Percentiles rank a stretch among this genome's conserved stretches.
Conservation (phyloP, 441 rosid species). For the Adansonia madagascariensis region DNA sequence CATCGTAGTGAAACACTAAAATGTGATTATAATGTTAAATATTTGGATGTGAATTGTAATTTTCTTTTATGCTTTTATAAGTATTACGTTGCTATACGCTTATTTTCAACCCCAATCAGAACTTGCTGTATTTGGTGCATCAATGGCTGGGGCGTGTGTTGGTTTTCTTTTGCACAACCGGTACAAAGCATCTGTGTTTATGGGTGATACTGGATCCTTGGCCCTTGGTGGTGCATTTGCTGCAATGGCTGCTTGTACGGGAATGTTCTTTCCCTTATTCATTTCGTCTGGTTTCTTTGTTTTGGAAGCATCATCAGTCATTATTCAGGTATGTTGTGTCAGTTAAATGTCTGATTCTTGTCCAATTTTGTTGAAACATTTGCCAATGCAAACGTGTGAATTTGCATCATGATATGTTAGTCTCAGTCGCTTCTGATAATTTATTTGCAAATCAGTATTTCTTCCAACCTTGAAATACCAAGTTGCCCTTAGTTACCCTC, state of each 20-base stretch:
- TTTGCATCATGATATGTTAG: background rate
- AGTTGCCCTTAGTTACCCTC: background rate
- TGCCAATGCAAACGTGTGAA: background rate
- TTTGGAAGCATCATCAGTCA: slow-evolving; percentile 63
- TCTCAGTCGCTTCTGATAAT: background rate
- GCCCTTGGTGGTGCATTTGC: slow-evolving; percentile 94
- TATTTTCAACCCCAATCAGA: slow-evolving; percentile 44
- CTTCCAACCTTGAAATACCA: background rate
- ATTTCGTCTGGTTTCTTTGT: slow-evolving; percentile 78
- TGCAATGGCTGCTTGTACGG: slow-evolving; percentile 93
- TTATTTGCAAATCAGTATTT: background rate
- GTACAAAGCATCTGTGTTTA: slow-evolving; percentile 77
- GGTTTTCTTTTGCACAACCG: slow-evolving; percentile 88
- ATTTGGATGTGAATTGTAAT: background rate
- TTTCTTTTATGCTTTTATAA: background rate
- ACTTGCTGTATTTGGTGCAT: slow-evolving; percentile 83
- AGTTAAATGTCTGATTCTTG: background rate
- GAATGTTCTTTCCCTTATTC: slow-evolving; percentile 90
- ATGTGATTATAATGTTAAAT: background rate
- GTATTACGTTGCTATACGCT: slow-evolving; percentile 13
- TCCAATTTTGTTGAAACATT: background rate
- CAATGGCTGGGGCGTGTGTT: slow-evolving; percentile 95
- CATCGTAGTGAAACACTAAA: background rate
- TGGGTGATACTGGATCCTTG: slow-evolving; percentile 88
- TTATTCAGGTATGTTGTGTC: slow-evolving; percentile 59